Evolutionary conservation across 2,329 filamentous ascomycete genomes (phyloP), one percentile per base, ranked within the genome.

Genomic region (Aspergillus thermomutatus): DNA sequence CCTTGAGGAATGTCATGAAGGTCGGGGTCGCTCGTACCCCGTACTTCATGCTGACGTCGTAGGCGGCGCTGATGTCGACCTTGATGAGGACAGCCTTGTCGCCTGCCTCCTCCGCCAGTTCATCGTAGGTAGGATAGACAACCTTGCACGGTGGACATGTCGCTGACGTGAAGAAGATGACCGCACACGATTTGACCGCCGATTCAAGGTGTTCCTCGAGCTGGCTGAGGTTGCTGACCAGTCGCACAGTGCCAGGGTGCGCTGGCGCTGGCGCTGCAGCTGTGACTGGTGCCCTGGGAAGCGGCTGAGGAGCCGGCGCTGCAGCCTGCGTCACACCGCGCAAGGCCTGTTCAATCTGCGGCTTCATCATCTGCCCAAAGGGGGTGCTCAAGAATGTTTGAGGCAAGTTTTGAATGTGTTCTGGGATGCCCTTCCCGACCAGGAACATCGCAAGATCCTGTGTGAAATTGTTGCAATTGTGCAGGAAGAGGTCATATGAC

Each of bases 401-500:
- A 0, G 93, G 93, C 70, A 97, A 87, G 63, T 88, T 91, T 28
- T 85, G 83, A 63, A 99, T 97, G 66, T 96, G 87, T 1, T 87
- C 83, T 0, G 94, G 94, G 58, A 97, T 97, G 2, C 91, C 90
- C 64, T 87, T 89, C 23, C 94, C 93, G 1, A 97, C 79, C 0
- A 97, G 80, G 61, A 97, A 97, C 73, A 90, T 94, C 60, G 91
- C 81, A 63, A 97, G 87, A 59, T 96, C 92, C 69, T 97, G 93
- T 3, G 90, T 91, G 74, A 97, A 99, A 74, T 97, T 97, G 77
- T 97, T 99, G 79, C 93, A 97, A 71, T 99, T 99, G 75, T 97
- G 92, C 27, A 84, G 66, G 78, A 90, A 96, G 4, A 97, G 78
- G 69, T 97, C 91, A 69, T 97, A 97, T 0, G 90, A 89, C 84